These are phyloP conservation scores for Lentinula sp. DNA, from an alignment of 768 basidiomycete genomes.

Conservation along the genomic window DNA sequence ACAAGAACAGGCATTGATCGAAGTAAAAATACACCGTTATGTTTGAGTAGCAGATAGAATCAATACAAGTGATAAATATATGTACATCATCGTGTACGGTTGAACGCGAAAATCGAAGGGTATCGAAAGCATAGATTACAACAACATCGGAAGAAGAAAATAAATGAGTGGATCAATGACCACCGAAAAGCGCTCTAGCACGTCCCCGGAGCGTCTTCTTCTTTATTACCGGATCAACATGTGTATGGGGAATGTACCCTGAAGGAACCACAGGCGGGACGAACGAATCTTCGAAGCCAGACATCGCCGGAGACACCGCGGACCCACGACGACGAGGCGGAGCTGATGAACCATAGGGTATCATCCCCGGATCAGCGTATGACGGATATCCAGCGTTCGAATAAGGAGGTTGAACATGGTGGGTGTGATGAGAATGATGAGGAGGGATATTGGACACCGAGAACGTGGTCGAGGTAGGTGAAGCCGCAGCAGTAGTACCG, in stretches of 20 bases:
- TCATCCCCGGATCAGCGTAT: background rate
- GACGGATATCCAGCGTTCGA: background rate
- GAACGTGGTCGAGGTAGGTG: background rate
- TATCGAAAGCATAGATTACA: background rate
- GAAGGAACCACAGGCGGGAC: background rate
- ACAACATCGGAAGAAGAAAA: background rate
- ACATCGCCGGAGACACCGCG: background rate
- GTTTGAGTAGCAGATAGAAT: too few species aligned
- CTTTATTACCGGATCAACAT: background rate
- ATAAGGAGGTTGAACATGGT: background rate
- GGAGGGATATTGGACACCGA: background rate
- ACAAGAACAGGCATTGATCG: too few species aligned
- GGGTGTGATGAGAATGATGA: background rate
- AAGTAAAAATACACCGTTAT: too few species aligned
- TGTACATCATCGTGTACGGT: too few species aligned
- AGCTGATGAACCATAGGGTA: background rate
- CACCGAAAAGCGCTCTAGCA: background rate
- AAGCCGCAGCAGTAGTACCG: background rate
- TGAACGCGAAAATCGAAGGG: background rate
- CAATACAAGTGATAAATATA: background rate
- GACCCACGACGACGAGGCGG: background rate
- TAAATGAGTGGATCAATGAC: background rate
- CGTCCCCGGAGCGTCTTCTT: background rate
- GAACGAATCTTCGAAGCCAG: conserved; percentile 6
- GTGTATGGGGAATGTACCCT: background rate